Evolutionary conservation across 1,284 basidiomycete genomes (phyloP).

Genomic region (Grifola frondosa): DNA sequence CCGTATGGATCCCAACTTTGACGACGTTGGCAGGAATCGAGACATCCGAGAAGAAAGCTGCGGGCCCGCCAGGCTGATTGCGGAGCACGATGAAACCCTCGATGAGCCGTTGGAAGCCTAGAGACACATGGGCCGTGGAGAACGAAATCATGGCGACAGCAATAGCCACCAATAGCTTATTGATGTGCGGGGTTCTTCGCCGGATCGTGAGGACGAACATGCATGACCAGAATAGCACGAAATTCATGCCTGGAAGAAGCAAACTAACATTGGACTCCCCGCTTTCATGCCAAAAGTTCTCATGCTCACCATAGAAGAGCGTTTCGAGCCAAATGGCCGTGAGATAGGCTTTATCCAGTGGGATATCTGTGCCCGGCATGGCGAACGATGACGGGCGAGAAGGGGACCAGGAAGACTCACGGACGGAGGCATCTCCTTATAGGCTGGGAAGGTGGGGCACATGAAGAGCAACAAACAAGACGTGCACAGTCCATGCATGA

Average conservation of each 20-base stretch:
- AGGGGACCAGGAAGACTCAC: too few relatives aligned
- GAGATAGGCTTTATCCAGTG: constrained; percentile 37
- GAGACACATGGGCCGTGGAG: constrained; percentile 37
- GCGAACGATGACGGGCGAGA: too few relatives aligned
- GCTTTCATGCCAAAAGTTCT: too few relatives aligned
- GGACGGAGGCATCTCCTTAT: too few relatives aligned
- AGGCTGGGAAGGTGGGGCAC: too few relatives aligned
- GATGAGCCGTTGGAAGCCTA: constrained; percentile 39
- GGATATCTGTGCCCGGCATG: constrained; percentile 26
- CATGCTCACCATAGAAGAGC: constrained; percentile 35
- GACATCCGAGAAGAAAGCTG: constrained; percentile 38
- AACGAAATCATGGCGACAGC: constrained; percentile 38
- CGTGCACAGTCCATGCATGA: too few relatives aligned
- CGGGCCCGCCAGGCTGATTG: constrained; percentile 34
- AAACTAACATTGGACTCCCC: too few relatives aligned
- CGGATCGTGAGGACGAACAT: constrained; percentile 34
- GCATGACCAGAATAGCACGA: constrained; percentile 36
- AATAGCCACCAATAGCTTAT: constrained; percentile 32
- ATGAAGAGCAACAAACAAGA: too few relatives aligned
- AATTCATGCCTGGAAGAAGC: constrained; percentile 33
- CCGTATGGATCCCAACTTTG: constrained; percentile 39
- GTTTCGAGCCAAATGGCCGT: constrained; percentile 39
- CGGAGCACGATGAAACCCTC: constrained; percentile 38
- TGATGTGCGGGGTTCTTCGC: constrained; percentile 29
- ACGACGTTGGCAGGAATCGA: constrained; percentile 39